Evolutionary conservation across 1,139 yeast species (phyloP), one percentile per base, ranked within the genome.

Genomic region (Yamadazyma friedrichii): DNA sequence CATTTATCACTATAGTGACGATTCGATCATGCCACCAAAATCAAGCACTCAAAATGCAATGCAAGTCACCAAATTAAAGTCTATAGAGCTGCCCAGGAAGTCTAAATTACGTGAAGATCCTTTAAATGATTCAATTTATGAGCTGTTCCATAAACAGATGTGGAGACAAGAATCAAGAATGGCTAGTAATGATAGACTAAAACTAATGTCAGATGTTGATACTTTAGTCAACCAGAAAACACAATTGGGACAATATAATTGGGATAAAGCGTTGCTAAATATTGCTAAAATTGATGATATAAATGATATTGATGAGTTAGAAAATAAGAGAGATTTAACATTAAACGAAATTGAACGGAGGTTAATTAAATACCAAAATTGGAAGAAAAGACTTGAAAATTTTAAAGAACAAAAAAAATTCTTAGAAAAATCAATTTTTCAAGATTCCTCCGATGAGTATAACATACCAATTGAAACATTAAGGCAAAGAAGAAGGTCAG

Each of bases 121-220:
- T 0, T 60, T 84, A 13, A 49, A 59, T 0, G 85, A 81, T 44
- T 62, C 61, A 0, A 35, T 63, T 1, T 85, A 72, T 52, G 56
- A 55, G 2, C 51, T 65, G 0, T 82, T 80, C 51, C 91, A 84
- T 55, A 69, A 74, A 34, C 67, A 74, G 35, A 82, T 84, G 86
- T 78, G 75, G 46, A 78, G 80, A 41, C 84, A 82, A 44, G 95
- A 86, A 55, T 73, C 73, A 41, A 70, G 78, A 31, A 78, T 83
- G 78, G 70, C 78, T 29, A 76, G 75, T 45, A 67, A 74, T 16
- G 95, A 86, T 52, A 59, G 79, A 5, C 70, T 67, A 40, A 67
- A 73, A 44, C 67, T 78, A 15, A 58, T 68, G 39, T 58, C 67
- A 15, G 88, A 82, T 43, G 69, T 78, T 10, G 84, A 71, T 52